Conservation (phyloP, 2,329 filamentous ascomycete species). For the Aureobasidium sp. region DNA sequence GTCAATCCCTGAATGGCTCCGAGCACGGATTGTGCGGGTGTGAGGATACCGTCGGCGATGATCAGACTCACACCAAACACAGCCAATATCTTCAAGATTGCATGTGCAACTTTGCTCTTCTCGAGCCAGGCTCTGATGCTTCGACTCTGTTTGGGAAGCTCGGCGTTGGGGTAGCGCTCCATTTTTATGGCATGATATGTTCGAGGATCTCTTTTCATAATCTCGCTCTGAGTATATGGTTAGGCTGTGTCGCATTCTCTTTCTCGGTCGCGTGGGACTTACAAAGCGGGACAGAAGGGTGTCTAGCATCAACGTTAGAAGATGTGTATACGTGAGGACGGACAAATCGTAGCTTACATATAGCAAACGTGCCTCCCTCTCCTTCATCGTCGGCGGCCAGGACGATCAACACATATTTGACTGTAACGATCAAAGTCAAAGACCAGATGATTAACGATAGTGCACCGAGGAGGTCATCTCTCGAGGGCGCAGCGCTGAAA, state of each 20-base stretch:
- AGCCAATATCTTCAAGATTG: constrained; percentile 53
- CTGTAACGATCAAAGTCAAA: constrained; percentile 59
- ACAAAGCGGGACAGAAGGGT: constrained; percentile 56
- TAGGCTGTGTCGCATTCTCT: background rate
- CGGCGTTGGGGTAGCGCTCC: constrained; percentile 51
- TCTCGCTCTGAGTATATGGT: constrained; percentile 42
- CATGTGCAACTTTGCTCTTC: constrained; percentile 45
- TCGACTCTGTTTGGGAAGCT: constrained; percentile 48
- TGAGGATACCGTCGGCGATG: constrained; percentile 60
- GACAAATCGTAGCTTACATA: constrained; percentile 31
- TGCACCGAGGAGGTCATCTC: constrained; percentile 56
- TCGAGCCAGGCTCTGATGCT: constrained; percentile 53
- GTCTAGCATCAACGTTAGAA: constrained; percentile 27
- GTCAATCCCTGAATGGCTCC: constrained; percentile 58
- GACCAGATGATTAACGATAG: constrained; percentile 65
- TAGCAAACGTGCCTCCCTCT: constrained; percentile 62
- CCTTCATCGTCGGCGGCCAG: constrained; percentile 63
- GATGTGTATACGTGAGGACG: background rate
- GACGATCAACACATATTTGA: constrained; percentile 63
- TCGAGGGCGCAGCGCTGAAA: constrained; percentile 48
- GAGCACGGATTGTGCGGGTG: constrained; percentile 63
- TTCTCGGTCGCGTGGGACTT: constrained; percentile 20
- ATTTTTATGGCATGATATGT: constrained; percentile 51
- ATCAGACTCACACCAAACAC: constrained; percentile 63
- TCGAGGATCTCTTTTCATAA: constrained; percentile 53